phyloP scores from a whole-genome alignment of 1,284 basidiomycete species.

The Phlebopus sp. region DNA sequence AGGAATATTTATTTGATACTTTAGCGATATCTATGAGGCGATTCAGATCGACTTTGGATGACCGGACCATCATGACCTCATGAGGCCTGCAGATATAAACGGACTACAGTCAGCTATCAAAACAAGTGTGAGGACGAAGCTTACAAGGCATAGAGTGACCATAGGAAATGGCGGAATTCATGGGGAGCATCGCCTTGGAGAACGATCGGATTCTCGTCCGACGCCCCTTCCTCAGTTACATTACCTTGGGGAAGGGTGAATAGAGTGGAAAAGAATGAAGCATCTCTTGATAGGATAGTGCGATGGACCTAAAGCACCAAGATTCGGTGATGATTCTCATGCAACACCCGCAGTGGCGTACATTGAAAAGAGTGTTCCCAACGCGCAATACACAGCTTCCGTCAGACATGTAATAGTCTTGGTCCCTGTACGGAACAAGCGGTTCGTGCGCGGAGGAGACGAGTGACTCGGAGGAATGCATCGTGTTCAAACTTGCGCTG shows the following conservation, averaged over 20 bases:
- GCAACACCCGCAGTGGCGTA: slow-evolving; percentile 29
- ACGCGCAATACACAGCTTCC: slow-evolving; percentile 60
- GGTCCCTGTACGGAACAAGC: slow-evolving; percentile 29
- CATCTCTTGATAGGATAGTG: slow-evolving; percentile 57
- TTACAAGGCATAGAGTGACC: slow-evolving; percentile 58
- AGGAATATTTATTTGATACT: slow-evolving; percentile 64
- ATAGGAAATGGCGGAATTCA: slow-evolving; percentile 64
- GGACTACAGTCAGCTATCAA: slow-evolving; percentile 8
- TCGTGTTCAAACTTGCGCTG: slow-evolving; percentile 7
- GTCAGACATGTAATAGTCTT: slow-evolving; percentile 48
- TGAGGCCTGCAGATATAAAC: slow-evolving; percentile 44
- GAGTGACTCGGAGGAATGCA: slow-evolving; percentile 2
- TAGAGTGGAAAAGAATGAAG: slow-evolving; percentile 59
- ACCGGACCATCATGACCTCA: slow-evolving; percentile 48
- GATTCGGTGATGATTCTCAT: slow-evolving; percentile 1
- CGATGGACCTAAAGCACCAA: slow-evolving; percentile 53
- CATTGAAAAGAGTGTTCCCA: slow-evolving; percentile 63
- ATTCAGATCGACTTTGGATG: slow-evolving; percentile 45
- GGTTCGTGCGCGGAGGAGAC: slow-evolving; percentile 11
- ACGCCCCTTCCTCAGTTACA: slow-evolving; percentile 47
- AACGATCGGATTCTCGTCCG: slow-evolving; percentile 61
- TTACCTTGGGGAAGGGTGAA: slow-evolving; percentile 60
- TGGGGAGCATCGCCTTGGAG: slow-evolving; percentile 55
- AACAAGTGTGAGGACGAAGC: slow-evolving; percentile 25
- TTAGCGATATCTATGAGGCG: slow-evolving; percentile 60